These are phyloP conservation scores for Inonotus hispidus DNA, from an alignment of 1,284 basidiomycete genomes.

Conservation along the genomic window DNA sequence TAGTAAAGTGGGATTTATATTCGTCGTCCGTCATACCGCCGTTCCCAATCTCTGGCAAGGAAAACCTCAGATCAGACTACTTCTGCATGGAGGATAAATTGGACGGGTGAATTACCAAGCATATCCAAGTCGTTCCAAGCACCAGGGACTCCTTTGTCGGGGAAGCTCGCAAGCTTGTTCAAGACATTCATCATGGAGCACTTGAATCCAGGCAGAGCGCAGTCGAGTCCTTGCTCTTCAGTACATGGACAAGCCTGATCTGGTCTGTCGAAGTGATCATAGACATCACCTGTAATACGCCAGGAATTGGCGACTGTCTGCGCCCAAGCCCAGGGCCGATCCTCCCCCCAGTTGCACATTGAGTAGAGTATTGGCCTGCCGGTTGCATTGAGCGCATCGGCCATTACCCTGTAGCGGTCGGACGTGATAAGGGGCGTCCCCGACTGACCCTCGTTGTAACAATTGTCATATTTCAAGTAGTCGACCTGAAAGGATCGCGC, in stretches of 20 bases:
- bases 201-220: conserved; percentile 36
- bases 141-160: conserved; percentile 35
- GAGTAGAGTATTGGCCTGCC: conserved; percentile 44
- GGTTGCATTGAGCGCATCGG: conserved; percentile 39
- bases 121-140: conserved; percentile 41
- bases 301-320: conserved; percentile 42
- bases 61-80: not conserved
- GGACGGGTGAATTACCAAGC: conserved; percentile 25
- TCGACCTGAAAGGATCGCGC: conserved; percentile 21
- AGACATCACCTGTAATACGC: conserved; percentile 42
- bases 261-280: conserved; percentile 35
- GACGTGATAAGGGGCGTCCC: conserved; percentile 38
- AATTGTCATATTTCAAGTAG: conserved; percentile 38
- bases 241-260: conserved; percentile 41
- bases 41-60: conserved; percentile 32
- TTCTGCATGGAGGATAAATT: not conserved
- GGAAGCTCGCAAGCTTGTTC: conserved; percentile 36
- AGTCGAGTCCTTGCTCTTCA: conserved; percentile 30
- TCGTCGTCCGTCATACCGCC: conserved; percentile 40
- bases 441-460: conserved; percentile 39
- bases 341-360: conserved; percentile 45
- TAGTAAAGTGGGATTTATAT: conserved; percentile 39
- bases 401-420: conserved; percentile 42
- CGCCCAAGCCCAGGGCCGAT: conserved; percentile 42
- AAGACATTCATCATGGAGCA: conserved; percentile 35